Conservation (phyloP, 495 filamentous ascomycete species). For the Cladorrhinum samala region DNA sequence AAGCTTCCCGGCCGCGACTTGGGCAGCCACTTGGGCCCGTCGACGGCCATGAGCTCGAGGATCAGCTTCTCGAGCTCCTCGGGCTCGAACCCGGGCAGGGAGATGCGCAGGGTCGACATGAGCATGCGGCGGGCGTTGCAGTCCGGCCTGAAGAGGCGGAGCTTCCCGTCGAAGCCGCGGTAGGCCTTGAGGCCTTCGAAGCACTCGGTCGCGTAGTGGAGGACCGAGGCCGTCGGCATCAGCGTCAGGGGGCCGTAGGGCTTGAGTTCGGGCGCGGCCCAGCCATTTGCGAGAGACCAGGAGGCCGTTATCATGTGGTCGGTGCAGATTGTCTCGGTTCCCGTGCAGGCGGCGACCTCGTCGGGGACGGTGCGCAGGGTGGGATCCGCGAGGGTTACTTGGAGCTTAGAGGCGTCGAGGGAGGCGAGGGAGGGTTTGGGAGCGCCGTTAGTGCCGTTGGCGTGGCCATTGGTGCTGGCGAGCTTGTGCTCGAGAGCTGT, state of each 20-base stretch:
- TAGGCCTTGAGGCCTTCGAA: conserved; percentile 89
- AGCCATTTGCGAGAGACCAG: conserved; percentile 65
- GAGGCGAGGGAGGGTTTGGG: conserved; percentile 22
- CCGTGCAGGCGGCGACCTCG: conserved; percentile 42
- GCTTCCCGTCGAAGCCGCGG: conserved; percentile 71
- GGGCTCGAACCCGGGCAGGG: conserved; percentile 69
- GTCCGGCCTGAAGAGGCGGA: conserved; percentile 81
- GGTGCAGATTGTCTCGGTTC: conserved; percentile 57
- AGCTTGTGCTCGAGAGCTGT: conserved; percentile 36
- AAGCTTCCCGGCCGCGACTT: conserved; percentile 57
- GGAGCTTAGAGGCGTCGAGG: conserved; percentile 70
- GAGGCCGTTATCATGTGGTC: conserved; percentile 82
- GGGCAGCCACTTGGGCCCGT: conserved; percentile 77
- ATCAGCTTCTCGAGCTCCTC: conserved; percentile 69
- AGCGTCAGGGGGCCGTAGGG: conserved; percentile 76
- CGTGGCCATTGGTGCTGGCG: conserved; percentile 25
- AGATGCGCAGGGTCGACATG: conserved; percentile 64
- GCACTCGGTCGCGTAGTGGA: conserved; percentile 90
- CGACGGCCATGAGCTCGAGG: conserved; percentile 58
- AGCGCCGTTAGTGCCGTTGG: conserved; percentile 21
- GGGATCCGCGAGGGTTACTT: conserved; percentile 56
- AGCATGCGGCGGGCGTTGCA: conserved; percentile 70
- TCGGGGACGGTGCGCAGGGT: conserved; percentile 62
- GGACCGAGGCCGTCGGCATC: conserved; percentile 75
- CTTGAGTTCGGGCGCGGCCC: conserved; percentile 69